Percentiles rank a stretch among this genome's conserved stretches.
phyloP scores from a whole-genome alignment of 192 early-diverging fungal genomes.

The Umbelopsis vinacea region DNA sequence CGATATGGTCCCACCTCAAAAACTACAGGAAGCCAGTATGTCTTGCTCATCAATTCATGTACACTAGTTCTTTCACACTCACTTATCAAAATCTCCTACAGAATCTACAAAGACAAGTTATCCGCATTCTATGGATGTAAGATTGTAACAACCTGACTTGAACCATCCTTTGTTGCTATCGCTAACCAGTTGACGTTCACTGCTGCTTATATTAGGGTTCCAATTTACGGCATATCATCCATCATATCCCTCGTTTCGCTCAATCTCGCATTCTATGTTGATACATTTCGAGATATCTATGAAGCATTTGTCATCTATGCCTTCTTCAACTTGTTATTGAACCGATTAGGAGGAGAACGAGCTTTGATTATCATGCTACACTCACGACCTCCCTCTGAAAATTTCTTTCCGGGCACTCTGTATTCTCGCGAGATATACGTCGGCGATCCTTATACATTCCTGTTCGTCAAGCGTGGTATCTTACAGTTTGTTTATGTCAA shows the following conservation, averaged over 20 bases:
- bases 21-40: constrained; percentile 64
- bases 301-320: constrained; percentile 97
- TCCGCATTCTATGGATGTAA: constrained; percentile 65
- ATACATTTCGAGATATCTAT: constrained; percentile 91
- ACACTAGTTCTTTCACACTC: background rate
- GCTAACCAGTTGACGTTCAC: background rate
- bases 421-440: constrained; percentile 80
- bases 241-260: constrained; percentile 77
- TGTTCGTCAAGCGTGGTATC: constrained; percentile 88
- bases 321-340: constrained; percentile 87
- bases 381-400: constrained; percentile 73
- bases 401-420: constrained; percentile 81
- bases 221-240: constrained; percentile 87
- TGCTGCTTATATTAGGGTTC: constrained; percentile 61
- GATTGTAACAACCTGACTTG: background rate
- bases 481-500: constrained; percentile 95
- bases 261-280: constrained; percentile 79
- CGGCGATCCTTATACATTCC: constrained; percentile 84
- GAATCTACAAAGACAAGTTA: constrained; percentile 68
- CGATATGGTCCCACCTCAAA: constrained; percentile 63
- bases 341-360: constrained; percentile 90
- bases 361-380: constrained; percentile 80
- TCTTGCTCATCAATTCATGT: background rate
- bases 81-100: background rate
- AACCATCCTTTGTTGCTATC: background rate